phyloP scores from a whole-genome alignment of 164 flowering plant genomes.

The Annona squamosa region DNA sequence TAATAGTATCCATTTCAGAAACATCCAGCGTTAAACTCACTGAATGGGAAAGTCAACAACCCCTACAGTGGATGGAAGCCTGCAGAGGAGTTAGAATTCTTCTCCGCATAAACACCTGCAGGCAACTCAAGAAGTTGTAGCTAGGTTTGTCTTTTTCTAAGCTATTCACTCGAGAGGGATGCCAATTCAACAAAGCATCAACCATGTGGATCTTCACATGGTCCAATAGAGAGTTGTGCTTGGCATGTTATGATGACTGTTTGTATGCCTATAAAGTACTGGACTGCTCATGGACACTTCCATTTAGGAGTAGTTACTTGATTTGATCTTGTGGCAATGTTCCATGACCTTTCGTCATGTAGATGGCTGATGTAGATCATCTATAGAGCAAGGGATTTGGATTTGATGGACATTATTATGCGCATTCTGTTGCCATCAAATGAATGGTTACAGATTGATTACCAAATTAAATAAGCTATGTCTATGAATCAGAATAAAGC shows the following conservation, averaged over 20 bases:
- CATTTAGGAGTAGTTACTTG: background rate
- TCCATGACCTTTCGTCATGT: background rate
- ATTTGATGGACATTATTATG: background rate
- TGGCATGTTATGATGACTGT: background rate
- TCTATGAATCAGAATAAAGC: background rate
- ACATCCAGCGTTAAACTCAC: too few relatives aligned
- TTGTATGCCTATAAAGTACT: background rate
- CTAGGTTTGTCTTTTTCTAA: too few relatives aligned
- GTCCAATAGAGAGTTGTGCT: background rate
- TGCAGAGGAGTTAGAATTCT: too few relatives aligned
- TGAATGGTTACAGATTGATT: background rate
- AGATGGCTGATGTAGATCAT: background rate
- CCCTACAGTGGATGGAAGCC: too few relatives aligned
- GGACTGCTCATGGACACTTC: background rate
- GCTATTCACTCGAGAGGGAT: too few relatives aligned
- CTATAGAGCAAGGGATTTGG: background rate
- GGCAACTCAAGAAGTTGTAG: too few relatives aligned
- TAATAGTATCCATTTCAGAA: too few relatives aligned
- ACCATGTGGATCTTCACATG: background rate
- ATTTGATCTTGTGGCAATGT: background rate
- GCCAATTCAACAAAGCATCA: too few relatives aligned
- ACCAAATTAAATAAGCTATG: background rate
- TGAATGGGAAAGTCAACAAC: too few relatives aligned
- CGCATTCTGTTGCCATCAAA: background rate
- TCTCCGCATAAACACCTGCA: too few relatives aligned